Percentiles rank a stretch among this genome's conserved stretches.
These are phyloP conservation scores for Fusarium tjaetaba DNA, from an alignment of 2,329 filamentous ascomycete species.

Conservation along the genomic window DNA sequence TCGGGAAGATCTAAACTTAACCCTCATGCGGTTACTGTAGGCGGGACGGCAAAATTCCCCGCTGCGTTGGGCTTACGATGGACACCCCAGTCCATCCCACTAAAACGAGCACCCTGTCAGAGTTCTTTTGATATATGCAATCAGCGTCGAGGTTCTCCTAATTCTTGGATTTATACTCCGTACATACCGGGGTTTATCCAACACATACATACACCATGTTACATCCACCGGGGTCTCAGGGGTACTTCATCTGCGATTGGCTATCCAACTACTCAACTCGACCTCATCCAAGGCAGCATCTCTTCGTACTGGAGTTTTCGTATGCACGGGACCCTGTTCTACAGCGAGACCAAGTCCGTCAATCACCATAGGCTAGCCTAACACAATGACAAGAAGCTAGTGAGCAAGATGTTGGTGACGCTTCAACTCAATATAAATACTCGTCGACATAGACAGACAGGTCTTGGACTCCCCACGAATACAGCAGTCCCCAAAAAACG, in stretches of 20 bases:
- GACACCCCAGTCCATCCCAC: background rate
- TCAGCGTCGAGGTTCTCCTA: background rate
- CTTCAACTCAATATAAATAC: background rate
- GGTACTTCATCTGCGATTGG: background rate
- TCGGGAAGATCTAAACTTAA: background rate
- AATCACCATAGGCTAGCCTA: background rate
- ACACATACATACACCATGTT: background rate
- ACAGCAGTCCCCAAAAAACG: background rate
- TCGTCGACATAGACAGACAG: background rate
- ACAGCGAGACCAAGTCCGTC: background rate
- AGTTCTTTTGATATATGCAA: background rate
- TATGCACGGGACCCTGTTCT: background rate
- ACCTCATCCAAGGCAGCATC: background rate
- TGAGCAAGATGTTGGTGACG: background rate
- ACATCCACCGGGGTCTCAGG: background rate
- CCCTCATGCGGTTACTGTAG: background rate
- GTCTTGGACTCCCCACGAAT: background rate
- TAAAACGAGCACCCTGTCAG: background rate
- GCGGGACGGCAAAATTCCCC: background rate
- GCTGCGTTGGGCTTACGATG: background rate
- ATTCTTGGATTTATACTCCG: background rate
- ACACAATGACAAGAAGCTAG: background rate
- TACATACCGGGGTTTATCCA: background rate
- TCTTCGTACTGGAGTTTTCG: background rate
- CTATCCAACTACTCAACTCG: background rate